These are phyloP conservation scores for Parmelia sp. DNA, from an alignment of 495 filamentous ascomycete genomes.

Conservation along the genomic window DNA sequence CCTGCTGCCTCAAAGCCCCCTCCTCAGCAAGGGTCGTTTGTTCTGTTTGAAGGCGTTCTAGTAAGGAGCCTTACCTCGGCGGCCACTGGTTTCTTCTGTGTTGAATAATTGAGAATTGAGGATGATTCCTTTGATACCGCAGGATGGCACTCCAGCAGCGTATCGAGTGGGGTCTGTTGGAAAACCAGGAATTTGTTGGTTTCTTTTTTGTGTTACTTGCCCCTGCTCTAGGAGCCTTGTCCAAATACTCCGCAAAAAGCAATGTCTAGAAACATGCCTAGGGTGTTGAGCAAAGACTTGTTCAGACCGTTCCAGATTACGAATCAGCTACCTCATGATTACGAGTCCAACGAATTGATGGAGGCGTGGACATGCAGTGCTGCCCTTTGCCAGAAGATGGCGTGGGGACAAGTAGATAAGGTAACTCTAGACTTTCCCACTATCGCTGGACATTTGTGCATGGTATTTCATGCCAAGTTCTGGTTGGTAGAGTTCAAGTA, in stretches of 20 bases:
- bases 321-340: background rate
- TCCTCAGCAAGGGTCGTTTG: background rate
- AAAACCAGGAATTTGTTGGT: background rate
- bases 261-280: background rate
- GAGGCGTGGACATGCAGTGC: background rate
- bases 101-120: background rate
- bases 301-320: background rate
- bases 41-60: background rate
- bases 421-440: background rate
- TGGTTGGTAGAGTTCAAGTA: background rate
- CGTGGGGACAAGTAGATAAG: slow-evolving; percentile 6
- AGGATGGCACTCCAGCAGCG: too few species aligned
- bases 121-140: too few species aligned
- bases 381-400: background rate
- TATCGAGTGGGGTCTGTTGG: background rate
- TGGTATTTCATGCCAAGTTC: background rate
- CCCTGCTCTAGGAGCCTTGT: background rate
- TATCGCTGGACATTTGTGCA: background rate
- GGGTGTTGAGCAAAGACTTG: background rate
- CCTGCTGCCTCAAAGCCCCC: background rate
- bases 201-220: too few species aligned
- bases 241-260: background rate
- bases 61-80: background rate
- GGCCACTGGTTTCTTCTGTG: background rate
- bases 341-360: background rate